Base-by-base conservation (phyloP, 257 asterid genomes). In the Primulina eburnea region DNA sequence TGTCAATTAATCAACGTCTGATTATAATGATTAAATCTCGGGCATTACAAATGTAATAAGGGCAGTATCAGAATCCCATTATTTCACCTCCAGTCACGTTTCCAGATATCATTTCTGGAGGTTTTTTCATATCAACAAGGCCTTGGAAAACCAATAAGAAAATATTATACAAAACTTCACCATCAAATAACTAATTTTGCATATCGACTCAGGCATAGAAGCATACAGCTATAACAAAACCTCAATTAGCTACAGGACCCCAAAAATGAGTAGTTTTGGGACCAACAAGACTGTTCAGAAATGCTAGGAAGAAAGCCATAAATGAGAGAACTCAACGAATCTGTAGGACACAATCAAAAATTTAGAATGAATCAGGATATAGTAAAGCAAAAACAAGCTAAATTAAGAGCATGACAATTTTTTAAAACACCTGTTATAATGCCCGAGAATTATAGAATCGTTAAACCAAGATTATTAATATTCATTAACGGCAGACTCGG, bases 41-140 rank as follows among this genome's bases (percentile, higher is more conserved):
- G n/a, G 72, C 68, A 21, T 11, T 28, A 2, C 9, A 14, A 60
- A 26, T 68, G 14, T 53, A 20, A 10, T 16, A 7, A 47, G 56
- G 8, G 56, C 20, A 34, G 56, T 28, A 17, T 18, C 14, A 9
- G 24, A 62, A 76, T 18, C 52, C 50, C 12, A 66, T 61, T 29
- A 21, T 11, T 34, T 35, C 73, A 92, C 98, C 98, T 87, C 83
- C 95, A 6, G 95, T 86, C 98, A 92, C 87, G 81, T 90, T 88
- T 74, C 97, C 90, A 62, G 98, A 92, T 76, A 90, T 88, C 98
- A 92, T 82, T 69, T 92, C 97, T 28, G 97, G 97, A 57, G 98
- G 98, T 73, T 92, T 90, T 76, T 90, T 77, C 83, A 84, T 92
- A 80, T 92, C 98, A 64, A 90, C 93, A 17, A 92, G 82, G 29